Base-by-base conservation (phyloP, 1,284 basidiomycete species). In the Ceratorhiza oryzae-sativae region DNA sequence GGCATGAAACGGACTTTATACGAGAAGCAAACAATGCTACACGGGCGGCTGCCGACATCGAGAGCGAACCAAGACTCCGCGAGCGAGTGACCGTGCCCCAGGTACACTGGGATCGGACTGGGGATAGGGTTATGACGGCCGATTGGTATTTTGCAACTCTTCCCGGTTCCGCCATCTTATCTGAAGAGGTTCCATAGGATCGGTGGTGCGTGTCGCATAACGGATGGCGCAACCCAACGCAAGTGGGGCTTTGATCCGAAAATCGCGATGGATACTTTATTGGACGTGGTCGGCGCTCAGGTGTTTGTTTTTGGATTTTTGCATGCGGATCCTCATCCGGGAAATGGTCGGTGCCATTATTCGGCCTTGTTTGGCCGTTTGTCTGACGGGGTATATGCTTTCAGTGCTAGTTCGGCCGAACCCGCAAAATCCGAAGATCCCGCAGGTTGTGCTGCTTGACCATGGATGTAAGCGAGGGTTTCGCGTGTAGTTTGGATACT, bases 221-320 rank as follows among this genome's bases (percentile, higher is more conserved):
- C 82, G 34, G 83, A 85, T 72, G 78, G 77, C 61, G 73, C 20
- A 15, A 76, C 80, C 25, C 74, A 84, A 12, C 79, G 81, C 34
- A 76, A 75, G n/a, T 81, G 79, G 80, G 78, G 78, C 0, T 76
- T 85, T 39, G 78, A 80, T 3, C 75, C 78, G 3, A 79, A 80
- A 56, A 80, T 82, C 20, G 63, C 61, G 25, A 78, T 80, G 77
- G 77, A 81, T n/a, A 78, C 80, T 1, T 80, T 81, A 71, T 80
- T 80, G 30, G 82, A 82, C 13, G 80, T 83, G 1, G 78, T 79
- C 59, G 74, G 76, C 1, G 76, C 75, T n/a, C 76, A 77, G 81
- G 82, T 83, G 12, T 85, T 85, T 73, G 81, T 80, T 23, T 84
- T 81, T 81, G 83, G 84, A 0, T 84, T 82, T 73, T 80, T 81